A percentile compares a stretch with the other conserved stretches of the same genome.
Conservation (phyloP, 225 moss, liverwort and hornwort genomes). For the Thuidium tamariscinum region DNA sequence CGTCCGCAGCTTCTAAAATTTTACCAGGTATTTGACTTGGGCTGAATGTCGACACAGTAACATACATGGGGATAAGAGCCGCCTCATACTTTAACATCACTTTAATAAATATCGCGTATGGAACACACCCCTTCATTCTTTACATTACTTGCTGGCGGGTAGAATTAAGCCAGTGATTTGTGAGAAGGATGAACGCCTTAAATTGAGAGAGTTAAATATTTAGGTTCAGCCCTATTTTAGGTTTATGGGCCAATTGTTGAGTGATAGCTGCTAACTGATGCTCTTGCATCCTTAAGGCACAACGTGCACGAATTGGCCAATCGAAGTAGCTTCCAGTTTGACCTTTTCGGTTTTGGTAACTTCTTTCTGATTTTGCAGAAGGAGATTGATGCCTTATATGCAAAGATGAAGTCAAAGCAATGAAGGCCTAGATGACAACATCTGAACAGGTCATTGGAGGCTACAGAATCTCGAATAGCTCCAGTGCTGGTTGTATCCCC, state of each 20-base stretch:
- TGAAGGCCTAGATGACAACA: background rate
- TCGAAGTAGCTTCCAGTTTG: background rate
- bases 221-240: background rate
- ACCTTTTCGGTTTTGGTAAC: background rate
- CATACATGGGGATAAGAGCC: background rate
- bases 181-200: background rate
- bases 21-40: conserved; percentile 30
- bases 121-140: background rate
- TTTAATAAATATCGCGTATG: background rate
- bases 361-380: conserved; percentile 23
- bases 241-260: background rate
- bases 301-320: background rate
- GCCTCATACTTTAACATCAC: background rate
- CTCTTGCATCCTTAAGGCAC: background rate
- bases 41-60: background rate
- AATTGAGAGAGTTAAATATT: background rate
- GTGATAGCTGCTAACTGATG: background rate
- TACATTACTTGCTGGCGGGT: background rate
- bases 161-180: background rate
- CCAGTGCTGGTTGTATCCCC: background rate
- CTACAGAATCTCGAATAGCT: background rate
- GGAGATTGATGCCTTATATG: conserved; percentile 42
- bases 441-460: background rate
- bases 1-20: conserved; percentile 53
- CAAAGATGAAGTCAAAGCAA: conserved; percentile 17